phyloP scores from a whole-genome alignment of 2,329 filamentous ascomycete genomes.

The Aspergillus fumigatiaffinis region DNA sequence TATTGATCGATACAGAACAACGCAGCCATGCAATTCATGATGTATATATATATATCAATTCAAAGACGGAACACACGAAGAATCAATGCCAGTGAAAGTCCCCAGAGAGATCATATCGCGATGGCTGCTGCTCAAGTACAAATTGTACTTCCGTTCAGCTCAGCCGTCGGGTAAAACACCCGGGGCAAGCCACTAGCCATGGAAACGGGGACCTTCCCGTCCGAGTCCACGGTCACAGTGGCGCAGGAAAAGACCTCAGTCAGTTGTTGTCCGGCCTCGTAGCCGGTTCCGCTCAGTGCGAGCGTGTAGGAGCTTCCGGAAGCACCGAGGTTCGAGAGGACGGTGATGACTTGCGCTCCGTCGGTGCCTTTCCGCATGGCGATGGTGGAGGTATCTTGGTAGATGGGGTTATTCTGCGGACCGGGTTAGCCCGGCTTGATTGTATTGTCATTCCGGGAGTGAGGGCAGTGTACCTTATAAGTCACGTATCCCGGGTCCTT shows the following conservation, averaged over 20 bases:
- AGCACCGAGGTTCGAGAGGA: slow-evolving; percentile 43
- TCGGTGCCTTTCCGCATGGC: slow-evolving; percentile 43
- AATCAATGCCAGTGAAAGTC: no score
- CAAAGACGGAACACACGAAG: no score
- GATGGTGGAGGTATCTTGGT: slow-evolving; percentile 41
- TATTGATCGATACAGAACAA: background rate
- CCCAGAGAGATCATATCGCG: background rate
- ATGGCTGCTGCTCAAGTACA: slow-evolving; percentile 2
- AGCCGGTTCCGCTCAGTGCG: slow-evolving; percentile 22
- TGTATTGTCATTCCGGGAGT: background rate
- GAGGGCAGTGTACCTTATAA: slow-evolving; percentile 25
- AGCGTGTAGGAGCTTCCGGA: slow-evolving; percentile 22
- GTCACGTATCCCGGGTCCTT: slow-evolving; percentile 38
- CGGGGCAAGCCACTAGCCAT: slow-evolving; percentile 44
- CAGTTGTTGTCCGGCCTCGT: slow-evolving; percentile 17
- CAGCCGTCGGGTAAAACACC: slow-evolving; percentile 27
- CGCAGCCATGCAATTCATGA: background rate
- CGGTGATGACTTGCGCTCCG: slow-evolving; percentile 37
- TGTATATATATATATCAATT: no score
- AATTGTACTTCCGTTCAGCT: slow-evolving; percentile 8
- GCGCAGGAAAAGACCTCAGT: slow-evolving; percentile 39
- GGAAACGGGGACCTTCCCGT: slow-evolving; percentile 42
- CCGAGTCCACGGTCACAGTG: slow-evolving; percentile 37
- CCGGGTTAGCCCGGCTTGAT: background rate
- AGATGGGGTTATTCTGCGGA: slow-evolving; percentile 38